Evolutionary conservation across 202 grass and related monocot species (phyloP).

Genomic region (Schoenoplectus tabernaemontani): DNA sequence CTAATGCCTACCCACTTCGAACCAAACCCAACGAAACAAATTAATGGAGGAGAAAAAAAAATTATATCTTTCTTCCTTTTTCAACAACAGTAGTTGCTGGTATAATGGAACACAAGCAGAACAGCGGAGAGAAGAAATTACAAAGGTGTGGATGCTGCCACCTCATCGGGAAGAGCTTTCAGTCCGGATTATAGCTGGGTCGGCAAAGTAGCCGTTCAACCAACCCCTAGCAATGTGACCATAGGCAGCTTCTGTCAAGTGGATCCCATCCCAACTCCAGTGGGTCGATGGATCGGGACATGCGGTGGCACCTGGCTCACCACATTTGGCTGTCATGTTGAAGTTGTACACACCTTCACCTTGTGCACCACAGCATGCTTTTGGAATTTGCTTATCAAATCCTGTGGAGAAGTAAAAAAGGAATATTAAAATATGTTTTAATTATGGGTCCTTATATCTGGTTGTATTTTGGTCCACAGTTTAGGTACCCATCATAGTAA

Average conservation of each 20-base stretch:
- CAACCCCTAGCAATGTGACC: constrained; percentile 81
- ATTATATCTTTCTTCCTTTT: constrained; percentile 19
- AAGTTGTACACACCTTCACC: constrained; percentile 70
- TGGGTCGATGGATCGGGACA: constrained; percentile 62
- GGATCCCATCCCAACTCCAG: constrained; percentile 94
- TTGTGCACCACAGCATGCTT: constrained; percentile 71
- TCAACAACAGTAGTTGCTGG: background rate
- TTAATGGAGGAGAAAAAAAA: constrained; percentile 17
- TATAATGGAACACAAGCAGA: constrained; percentile 14
- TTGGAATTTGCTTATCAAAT: constrained; percentile 58
- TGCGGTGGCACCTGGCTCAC: constrained; percentile 50
- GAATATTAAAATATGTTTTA: background rate
- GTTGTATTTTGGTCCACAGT: background rate
- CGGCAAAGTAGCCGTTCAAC: constrained; percentile 60
- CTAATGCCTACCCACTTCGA: constrained; percentile 3
- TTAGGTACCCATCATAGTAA: background rate
- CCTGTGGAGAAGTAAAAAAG: constrained; percentile 37
- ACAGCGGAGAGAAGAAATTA: constrained; percentile 22
- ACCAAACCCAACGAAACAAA: constrained; percentile 18
- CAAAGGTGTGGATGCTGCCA: constrained; percentile 9
- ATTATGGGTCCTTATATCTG: background rate
- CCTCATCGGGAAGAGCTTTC: constrained; percentile 21
- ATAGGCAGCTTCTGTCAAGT: constrained; percentile 83
- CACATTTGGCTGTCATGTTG: constrained; percentile 75
- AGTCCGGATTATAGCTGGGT: constrained; percentile 54